These are phyloP conservation scores for Chlorella ohadii DNA, from an alignment of 139 green algal species.

Conservation along the genomic window DNA sequence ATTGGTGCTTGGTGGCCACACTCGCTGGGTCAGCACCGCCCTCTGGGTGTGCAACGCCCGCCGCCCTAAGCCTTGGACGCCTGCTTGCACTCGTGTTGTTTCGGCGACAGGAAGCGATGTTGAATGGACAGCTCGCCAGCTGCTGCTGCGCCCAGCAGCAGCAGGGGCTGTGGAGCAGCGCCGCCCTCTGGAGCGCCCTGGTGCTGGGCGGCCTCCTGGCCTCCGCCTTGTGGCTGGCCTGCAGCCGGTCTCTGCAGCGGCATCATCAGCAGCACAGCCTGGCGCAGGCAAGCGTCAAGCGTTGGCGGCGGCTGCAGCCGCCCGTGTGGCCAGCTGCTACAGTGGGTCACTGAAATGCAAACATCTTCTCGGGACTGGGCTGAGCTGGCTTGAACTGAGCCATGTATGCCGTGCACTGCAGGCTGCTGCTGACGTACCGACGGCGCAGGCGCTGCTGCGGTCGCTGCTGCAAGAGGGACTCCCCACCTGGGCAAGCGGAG, in stretches of 20 bases:
- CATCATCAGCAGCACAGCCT: neutral
- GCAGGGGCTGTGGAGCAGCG: neutral
- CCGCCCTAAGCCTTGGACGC: too few relatives aligned
- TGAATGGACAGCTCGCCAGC: neutral
- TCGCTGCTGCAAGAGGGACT: conserved; percentile 2
- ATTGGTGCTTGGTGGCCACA: too few relatives aligned
- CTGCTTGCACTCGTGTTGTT: too few relatives aligned
- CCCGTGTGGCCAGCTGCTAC: too few relatives aligned
- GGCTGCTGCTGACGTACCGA: neutral
- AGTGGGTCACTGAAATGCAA: neutral
- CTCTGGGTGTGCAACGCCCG: too few relatives aligned
- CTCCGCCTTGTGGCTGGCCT: neutral
- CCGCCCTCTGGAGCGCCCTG: neutral
- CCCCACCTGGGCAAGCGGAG: neutral
- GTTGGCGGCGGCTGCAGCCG: too few relatives aligned
- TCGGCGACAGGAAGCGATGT: neutral
- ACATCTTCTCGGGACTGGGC: neutral
- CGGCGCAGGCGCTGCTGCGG: neutral
- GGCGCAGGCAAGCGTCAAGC: neutral
- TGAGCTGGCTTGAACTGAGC: too few relatives aligned
- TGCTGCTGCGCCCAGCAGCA: neutral
- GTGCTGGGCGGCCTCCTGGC: neutral
- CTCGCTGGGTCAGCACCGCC: too few relatives aligned
- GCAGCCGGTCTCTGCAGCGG: neutral
- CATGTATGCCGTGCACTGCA: neutral